Percentiles rank a stretch among this genome's conserved stretches.
These are phyloP conservation scores for Salix viminalis DNA, from an alignment of 345 rosid genomes.

Conservation along the genomic window DNA sequence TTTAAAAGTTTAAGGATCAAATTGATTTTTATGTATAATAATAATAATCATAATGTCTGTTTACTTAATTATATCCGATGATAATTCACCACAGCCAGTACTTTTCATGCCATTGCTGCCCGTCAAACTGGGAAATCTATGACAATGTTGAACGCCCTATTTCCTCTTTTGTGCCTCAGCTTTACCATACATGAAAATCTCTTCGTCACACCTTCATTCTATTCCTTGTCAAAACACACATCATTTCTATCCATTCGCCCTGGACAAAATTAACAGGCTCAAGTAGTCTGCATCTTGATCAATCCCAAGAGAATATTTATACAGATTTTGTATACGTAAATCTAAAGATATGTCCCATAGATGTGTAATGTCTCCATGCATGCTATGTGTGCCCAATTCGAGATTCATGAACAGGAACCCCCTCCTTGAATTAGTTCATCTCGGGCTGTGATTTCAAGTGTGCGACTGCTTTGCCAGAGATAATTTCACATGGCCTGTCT, in stretches of 20 bases:
- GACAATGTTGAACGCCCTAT: conserved; percentile 20
- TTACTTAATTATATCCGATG: not conserved
- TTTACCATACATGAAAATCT: conserved; percentile 32
- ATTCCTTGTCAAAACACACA: conserved; percentile 1
- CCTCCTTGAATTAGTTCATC: not conserved
- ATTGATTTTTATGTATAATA: no score
- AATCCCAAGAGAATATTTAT: not conserved
- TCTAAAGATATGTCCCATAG: not conserved
- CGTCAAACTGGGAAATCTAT: conserved; percentile 36
- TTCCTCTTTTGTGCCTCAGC: conserved; percentile 37
- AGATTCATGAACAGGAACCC: conserved; percentile 9
- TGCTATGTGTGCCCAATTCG: not conserved
- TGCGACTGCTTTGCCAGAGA: not conserved
- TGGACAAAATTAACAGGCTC: not conserved
- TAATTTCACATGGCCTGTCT: conserved; percentile 25
- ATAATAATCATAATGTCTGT: not conserved
- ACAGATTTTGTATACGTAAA: not conserved
- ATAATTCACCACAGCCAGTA: conserved; percentile 2
- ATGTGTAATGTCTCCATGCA: not conserved
- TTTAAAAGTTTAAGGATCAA: no score
- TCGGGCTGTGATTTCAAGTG: not conserved
- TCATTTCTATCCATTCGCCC: conserved; percentile 15
- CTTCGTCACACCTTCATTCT: not conserved
- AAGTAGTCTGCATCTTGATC: not conserved
- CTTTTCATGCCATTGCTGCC: conserved; percentile 9